These are phyloP conservation scores for Mangifera indica DNA, from an alignment of 345 rosid species.

Conservation along the genomic window DNA sequence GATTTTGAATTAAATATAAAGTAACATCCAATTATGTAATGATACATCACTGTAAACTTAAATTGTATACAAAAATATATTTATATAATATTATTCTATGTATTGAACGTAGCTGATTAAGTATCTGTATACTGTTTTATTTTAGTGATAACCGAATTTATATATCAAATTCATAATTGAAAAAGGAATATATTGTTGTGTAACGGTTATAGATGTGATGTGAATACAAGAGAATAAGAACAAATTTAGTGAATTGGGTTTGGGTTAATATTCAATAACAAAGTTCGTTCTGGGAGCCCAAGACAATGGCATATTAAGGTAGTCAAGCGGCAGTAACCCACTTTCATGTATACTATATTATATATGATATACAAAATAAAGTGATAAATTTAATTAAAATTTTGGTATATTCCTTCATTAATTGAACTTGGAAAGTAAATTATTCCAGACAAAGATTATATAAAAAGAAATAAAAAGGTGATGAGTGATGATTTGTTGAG, in stretches of 20 bases:
- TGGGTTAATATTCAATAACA: neutral
- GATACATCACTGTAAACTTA: too few species aligned
- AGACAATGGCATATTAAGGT: neutral
- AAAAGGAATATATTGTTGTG: too few species aligned
- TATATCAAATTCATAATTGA: too few species aligned
- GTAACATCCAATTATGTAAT: too few species aligned
- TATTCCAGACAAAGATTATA: slow-evolving; percentile 20
- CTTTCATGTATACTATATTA: slow-evolving; percentile 21
- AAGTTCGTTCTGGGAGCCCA: slow-evolving; percentile 28
- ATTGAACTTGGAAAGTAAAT: slow-evolving; percentile 29
- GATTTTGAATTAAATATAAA: too few species aligned
- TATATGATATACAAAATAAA: neutral
- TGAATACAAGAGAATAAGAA: too few species aligned
- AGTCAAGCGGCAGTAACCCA: slow-evolving; percentile 27
- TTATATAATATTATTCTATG: too few species aligned
- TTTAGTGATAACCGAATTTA: too few species aligned
- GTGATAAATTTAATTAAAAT: neutral
- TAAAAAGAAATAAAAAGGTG: slow-evolving; percentile 10
- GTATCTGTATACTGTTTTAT: too few species aligned
- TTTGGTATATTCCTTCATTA: slow-evolving; percentile 23
- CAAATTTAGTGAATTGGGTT: slow-evolving; percentile 17
- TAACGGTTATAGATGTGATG: too few species aligned
- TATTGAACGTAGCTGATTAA: too few species aligned
- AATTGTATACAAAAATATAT: too few species aligned
- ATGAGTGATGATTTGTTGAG: slow-evolving; percentile 21